phyloP scores from a whole-genome alignment of 2,329 filamentous ascomycete species.

The Metarhizium humberi region DNA sequence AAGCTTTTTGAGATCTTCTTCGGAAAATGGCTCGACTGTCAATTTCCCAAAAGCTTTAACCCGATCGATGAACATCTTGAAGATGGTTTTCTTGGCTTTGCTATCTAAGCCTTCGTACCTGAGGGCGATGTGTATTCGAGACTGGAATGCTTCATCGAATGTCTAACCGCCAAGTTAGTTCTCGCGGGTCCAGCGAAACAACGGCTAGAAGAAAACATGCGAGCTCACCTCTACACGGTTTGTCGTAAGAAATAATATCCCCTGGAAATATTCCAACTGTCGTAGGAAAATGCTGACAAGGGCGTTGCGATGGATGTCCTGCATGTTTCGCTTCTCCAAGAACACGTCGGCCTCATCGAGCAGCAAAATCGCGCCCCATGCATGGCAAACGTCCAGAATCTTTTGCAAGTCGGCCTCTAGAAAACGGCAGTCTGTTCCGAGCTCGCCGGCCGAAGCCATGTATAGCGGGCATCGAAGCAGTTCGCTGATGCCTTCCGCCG shows the following conservation, averaged over 20 bases:
- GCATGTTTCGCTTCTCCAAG: slow-evolving; percentile 71
- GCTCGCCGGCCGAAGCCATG: slow-evolving; percentile 72
- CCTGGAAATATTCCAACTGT: slow-evolving; percentile 84
- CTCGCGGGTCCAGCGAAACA: not conserved
- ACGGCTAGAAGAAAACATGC: not conserved
- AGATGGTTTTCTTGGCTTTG: slow-evolving; percentile 69
- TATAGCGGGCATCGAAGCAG: slow-evolving; percentile 74
- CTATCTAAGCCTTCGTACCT: slow-evolving; percentile 66
- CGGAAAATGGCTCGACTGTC: slow-evolving; percentile 50
- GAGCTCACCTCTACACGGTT: slow-evolving; percentile 61
- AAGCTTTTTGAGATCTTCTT: slow-evolving; percentile 58
- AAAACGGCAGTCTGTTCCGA: slow-evolving; percentile 66
- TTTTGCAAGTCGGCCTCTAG: slow-evolving; percentile 73
- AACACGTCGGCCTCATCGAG: slow-evolving; percentile 83
- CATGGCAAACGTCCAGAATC: slow-evolving; percentile 77
- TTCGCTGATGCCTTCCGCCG: slow-evolving; percentile 78
- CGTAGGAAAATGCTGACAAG: slow-evolving; percentile 82
- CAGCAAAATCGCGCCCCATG: slow-evolving; percentile 77
- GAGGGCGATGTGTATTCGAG: slow-evolving; percentile 76
- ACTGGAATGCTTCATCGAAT: slow-evolving; percentile 87
- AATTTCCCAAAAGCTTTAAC: slow-evolving; percentile 57
- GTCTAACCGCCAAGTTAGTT: slow-evolving; percentile 35
- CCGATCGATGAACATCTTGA: slow-evolving; percentile 73
- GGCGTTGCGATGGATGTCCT: slow-evolving; percentile 77
- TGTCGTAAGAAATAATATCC: slow-evolving; percentile 82